Base-by-base conservation (phyloP, 257 asterid species). In the Plantago ovata region DNA sequence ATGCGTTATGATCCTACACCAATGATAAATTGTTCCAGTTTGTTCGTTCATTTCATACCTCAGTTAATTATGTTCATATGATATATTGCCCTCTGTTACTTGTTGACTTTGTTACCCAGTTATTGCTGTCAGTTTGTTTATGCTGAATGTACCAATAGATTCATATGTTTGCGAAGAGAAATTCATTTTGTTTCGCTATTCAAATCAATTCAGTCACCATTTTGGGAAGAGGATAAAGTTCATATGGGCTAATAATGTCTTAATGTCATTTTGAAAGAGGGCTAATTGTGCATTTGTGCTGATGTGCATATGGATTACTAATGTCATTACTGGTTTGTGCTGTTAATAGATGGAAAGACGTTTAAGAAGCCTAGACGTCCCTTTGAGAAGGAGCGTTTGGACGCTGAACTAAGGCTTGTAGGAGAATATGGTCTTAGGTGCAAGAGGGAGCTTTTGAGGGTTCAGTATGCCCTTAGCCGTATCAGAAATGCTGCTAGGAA, bases 361-460 rank as follows among this genome's bases (percentile, higher is more conserved):
- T 89, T 85, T 59, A 89, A 89, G 88, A 89, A 85, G 74, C 95
- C 96, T 13, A 81, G 95, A 18, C 93, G 95, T 44, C 95, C 96
- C 7, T 88, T 80, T 61, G 96, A 88, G 80, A 88, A 89, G 82
- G 96, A 88, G 63, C 73, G 96, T 3, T 72, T 89, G 66, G 96
- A 89, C 73, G 88, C 96, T 39, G 96, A 89, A 69, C 70, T 89
- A 45, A 89, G 68, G 87, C 86, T 89, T 42, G 95, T 89, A 38
- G 94, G 95, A 24, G 95, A 89, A 51, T 89, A 83, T 73, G 96
- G 94, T 23, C 69, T 85, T 19, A 71, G 96, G 73, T 85, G 95
- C 76, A 85, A 88, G 78, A 83, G 96, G 65, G 96, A 85, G 80
- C 78, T 88, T 11, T 88, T 94, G 96, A 88, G 96, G 81, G 96